Evolutionary conservation across 805 yeast genomes (phyloP).

Genomic region (Starmerella apicola): DNA sequence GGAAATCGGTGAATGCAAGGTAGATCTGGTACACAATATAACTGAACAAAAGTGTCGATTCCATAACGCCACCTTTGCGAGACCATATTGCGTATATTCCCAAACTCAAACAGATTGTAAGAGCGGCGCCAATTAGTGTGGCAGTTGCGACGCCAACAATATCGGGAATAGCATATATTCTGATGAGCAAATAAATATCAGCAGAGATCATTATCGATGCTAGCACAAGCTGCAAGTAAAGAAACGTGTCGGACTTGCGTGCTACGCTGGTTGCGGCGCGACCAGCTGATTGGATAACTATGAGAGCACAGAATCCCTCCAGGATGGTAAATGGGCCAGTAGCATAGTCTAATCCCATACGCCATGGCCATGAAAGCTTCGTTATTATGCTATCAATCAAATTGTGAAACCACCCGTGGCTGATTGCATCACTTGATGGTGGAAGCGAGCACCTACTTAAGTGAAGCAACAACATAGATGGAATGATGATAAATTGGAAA

Average conservation of each 20-base stretch:
- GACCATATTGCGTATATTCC: constrained; percentile 77
- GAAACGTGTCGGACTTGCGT: constrained; percentile 62
- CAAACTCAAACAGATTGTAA: constrained; percentile 61
- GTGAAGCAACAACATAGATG: constrained; percentile 58
- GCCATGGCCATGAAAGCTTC: constrained; percentile 53
- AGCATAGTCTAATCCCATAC: constrained; percentile 53
- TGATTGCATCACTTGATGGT: not conserved
- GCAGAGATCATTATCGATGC: constrained; percentile 67
- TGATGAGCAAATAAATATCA: constrained; percentile 63
- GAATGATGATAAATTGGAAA: constrained; percentile 69
- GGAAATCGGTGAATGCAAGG: constrained; percentile 81
- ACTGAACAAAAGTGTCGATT: constrained; percentile 72
- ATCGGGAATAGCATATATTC: constrained; percentile 64
- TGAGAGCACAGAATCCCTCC: constrained; percentile 85
- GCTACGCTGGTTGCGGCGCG: constrained; percentile 60
- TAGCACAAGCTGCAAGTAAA: constrained; percentile 55
- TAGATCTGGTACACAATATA: constrained; percentile 88
- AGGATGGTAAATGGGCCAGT: constrained; percentile 81
- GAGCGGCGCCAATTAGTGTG: constrained; percentile 70
- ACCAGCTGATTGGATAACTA: constrained; percentile 87
- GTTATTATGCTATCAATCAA: constrained; percentile 29
- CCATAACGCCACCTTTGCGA: constrained; percentile 79
- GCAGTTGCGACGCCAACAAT: constrained; percentile 62
- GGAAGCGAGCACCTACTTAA: constrained; percentile 25
- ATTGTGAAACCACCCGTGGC: too few species aligned